Evolutionary conservation across 176 grass and related monocot species (phyloP), one percentile per base, ranked within the genome.

Genomic region (Phragmites australis): DNA sequence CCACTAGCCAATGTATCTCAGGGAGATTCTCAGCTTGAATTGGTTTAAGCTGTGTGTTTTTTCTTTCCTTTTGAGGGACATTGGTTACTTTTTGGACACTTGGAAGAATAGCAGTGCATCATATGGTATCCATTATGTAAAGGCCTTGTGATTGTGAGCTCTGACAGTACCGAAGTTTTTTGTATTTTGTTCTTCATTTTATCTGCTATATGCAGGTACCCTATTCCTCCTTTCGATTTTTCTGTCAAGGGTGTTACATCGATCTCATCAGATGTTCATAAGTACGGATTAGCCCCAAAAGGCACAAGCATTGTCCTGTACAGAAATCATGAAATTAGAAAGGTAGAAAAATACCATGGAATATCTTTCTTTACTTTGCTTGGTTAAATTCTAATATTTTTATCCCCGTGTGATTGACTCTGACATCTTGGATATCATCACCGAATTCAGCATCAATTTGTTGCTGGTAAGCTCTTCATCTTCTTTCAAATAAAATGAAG

Each of bases 311-410:
- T 94, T 68, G 92, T 99, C 68, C 84, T 99, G 27, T 99, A 99
- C 77, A 88, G 90, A 84, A 99, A 99, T 82, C 96, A 93, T 91
- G 90, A 93, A 80, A 94, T 95, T 77, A 95, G 96, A 90, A 99
- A 99, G 92, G 96, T 95, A 84, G 19, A 40, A 56, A 47, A 48
- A 57, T n/a, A n/a, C 9, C 47, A 65, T 49, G 22, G 10, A 44
- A 45, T 75, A 80, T 85, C 30, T 69, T 6, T 77, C 9, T 65
- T 89, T 27, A 71, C 22, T 65, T 76, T 77, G 6, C 22, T 72
- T 1, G 10, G 14, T 46, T 68, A 48, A 61, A 69, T 80, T 69
- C 15, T 89, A 54, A 89, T 61, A 81, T 55, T 39, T 80, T 17
- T 22, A 11, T 68, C 34, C 55, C 61, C 2, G 13, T 84, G 76